These are phyloP conservation scores for Luzula sylvatica DNA, from an alignment of 176 grass and related monocot genomes.

Conservation along the genomic window DNA sequence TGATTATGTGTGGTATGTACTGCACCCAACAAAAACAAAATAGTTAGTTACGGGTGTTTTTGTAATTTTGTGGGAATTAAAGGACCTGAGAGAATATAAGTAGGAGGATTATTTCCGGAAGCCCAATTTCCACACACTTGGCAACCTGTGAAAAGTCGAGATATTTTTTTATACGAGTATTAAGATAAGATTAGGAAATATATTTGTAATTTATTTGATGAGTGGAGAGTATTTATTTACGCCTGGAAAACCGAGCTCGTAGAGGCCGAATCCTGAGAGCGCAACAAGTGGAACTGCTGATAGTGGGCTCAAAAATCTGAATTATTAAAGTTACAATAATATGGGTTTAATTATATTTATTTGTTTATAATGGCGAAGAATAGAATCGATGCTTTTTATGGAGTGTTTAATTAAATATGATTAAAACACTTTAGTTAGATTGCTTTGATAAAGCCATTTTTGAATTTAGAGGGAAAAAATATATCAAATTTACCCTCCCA, in stretches of 20 bases:
- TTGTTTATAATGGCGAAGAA: too few species aligned
- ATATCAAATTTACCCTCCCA: slow-evolving; percentile 5
- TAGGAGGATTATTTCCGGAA: slow-evolving; percentile 64
- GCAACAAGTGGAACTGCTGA: slow-evolving; percentile 77
- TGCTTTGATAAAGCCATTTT: not conserved
- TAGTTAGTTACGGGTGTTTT: slow-evolving; percentile 1
- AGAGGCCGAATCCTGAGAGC: slow-evolving; percentile 86
- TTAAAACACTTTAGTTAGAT: not conserved
- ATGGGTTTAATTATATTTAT: not conserved
- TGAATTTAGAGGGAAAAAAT: not conserved
- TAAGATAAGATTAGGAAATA: not conserved
- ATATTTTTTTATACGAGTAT: not conserved
- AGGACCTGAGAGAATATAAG: slow-evolving; percentile 78
- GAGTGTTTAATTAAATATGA: not conserved
- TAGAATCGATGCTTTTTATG: not conserved
- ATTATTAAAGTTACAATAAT: not conserved
- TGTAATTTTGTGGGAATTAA: not conserved
- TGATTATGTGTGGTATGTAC: slow-evolving; percentile 57
- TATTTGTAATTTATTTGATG: not conserved
- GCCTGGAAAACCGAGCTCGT: slow-evolving; percentile 93
- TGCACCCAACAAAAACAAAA: slow-evolving; percentile 15
- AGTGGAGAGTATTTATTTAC: slow-evolving; percentile 26
- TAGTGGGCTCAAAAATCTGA: slow-evolving; percentile 71
- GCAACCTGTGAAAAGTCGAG: slow-evolving; percentile 44
- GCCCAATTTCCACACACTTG: slow-evolving; percentile 88